A percentile compares a stretch with the other conserved stretches of the same genome.
phyloP scores from a whole-genome alignment of 768 basidiomycete species.

The Gyrodon lividus region DNA sequence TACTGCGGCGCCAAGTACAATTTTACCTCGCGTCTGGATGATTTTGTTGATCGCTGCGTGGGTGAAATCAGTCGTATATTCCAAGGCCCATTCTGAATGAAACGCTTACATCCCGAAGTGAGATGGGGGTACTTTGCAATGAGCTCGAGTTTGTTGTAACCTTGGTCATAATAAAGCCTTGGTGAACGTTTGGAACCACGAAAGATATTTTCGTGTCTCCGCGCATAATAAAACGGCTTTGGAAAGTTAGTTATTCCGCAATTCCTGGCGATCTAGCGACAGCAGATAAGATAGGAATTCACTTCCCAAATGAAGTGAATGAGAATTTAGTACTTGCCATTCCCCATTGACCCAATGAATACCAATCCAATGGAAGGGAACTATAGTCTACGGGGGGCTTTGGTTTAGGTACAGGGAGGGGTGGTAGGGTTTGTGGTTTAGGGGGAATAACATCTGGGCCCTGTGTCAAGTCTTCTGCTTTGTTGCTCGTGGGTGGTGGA shows the following conservation, averaged over 20 bases:
- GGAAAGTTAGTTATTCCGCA: constrained; percentile 19
- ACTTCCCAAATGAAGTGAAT: background rate
- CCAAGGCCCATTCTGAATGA: background rate
- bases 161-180: constrained; percentile 23
- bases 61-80: constrained; percentile 1
- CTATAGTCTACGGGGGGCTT: constrained; percentile 18
- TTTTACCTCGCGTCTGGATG: constrained; percentile 41
- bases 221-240: constrained; percentile 20
- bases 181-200: constrained; percentile 16
- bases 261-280: constrained; percentile 12
- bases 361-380: constrained; percentile 20
- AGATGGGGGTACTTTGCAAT: constrained; percentile 40
- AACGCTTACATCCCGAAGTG: constrained; percentile 40
- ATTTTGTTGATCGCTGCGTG: constrained; percentile 51
- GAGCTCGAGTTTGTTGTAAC: constrained; percentile 26
- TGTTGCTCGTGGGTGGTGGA: constrained; percentile 25
- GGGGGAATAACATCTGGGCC: background rate
- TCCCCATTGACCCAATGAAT: constrained; percentile 18
- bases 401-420: constrained; percentile 14
- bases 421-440: constrained; percentile 1
- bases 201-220: constrained; percentile 22
- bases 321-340: constrained; percentile 11
- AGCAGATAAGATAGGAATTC: background rate
- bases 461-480: constrained; percentile 31
- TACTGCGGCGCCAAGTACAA: constrained; percentile 47